phyloP scores from a whole-genome alignment of 2,329 filamentous ascomycete genomes.

The Huntiella moniliformis region DNA sequence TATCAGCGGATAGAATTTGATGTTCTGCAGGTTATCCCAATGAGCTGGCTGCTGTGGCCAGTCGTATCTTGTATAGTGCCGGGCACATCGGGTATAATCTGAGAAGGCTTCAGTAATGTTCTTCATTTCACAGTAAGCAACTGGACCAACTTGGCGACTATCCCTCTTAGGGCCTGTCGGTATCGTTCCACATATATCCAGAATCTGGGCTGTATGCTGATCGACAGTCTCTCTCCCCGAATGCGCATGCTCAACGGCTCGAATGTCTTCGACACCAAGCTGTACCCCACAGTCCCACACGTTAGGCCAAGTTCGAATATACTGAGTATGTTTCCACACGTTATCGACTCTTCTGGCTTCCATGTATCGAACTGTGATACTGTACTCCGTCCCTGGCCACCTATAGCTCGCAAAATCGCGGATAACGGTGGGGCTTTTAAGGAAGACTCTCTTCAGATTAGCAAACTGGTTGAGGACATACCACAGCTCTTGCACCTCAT shows the following conservation, averaged over 20 bases:
- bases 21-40: background rate
- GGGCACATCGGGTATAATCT: background rate
- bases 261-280: background rate
- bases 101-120: background rate
- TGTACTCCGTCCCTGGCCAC: constrained; percentile 6
- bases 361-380: background rate
- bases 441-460: constrained; percentile 6
- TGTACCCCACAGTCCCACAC: background rate
- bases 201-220: background rate
- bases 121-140: background rate
- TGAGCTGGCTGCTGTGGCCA: no score
- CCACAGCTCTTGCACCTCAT: background rate
- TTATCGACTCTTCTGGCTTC: constrained; percentile 1
- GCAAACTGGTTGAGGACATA: constrained; percentile 4
- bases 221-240: no score
- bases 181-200: background rate
- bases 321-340: background rate
- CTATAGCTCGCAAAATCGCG: background rate
- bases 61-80: no score
- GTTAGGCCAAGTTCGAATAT: background rate
- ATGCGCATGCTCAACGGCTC: no score
- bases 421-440: background rate
- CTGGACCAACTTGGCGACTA: background rate
- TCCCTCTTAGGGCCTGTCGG: background rate
- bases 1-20: constrained; percentile 5